A percentile compares a stretch with the other conserved stretches of the same genome.
Evolutionary conservation across 2,329 filamentous ascomycete genomes (phyloP).

Genomic region (Verticillium dahliae): DNA sequence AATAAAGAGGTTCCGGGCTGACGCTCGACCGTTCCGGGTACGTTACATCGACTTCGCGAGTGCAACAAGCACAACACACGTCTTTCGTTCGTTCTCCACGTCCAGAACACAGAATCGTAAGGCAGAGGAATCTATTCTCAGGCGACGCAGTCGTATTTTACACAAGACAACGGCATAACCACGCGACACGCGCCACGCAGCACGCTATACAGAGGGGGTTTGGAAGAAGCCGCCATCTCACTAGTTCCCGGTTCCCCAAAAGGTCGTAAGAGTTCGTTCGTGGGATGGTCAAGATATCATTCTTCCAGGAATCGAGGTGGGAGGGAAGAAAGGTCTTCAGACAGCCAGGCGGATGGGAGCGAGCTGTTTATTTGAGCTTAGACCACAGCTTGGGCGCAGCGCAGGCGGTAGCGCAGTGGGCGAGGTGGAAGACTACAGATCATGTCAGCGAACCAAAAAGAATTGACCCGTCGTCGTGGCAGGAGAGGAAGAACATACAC

Average conservation of each 20-base stretch:
- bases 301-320: background rate
- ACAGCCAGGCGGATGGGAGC: background rate
- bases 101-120: background rate
- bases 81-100: no score
- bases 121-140: conserved; percentile 3
- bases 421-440: conserved; percentile 89
- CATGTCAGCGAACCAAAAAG: background rate
- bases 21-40: no score
- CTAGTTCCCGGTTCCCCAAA: background rate
- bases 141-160: conserved; percentile 3
- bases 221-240: background rate
- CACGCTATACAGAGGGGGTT: background rate
- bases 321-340: no score
- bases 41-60: no score
- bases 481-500: conserved; percentile 59
- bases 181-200: background rate
- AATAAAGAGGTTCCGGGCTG: no score
- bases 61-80: no score
- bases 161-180: conserved; percentile 1
- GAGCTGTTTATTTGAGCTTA: conserved; percentile 69
- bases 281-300: background rate
- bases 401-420: conserved; percentile 88
- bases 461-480: background rate
- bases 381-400: conserved; percentile 95
- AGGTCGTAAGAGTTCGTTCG: background rate